Evolutionary conservation across 2,329 filamentous ascomycete genomes (phyloP).

Genomic region (Byssochlamys sp.): DNA sequence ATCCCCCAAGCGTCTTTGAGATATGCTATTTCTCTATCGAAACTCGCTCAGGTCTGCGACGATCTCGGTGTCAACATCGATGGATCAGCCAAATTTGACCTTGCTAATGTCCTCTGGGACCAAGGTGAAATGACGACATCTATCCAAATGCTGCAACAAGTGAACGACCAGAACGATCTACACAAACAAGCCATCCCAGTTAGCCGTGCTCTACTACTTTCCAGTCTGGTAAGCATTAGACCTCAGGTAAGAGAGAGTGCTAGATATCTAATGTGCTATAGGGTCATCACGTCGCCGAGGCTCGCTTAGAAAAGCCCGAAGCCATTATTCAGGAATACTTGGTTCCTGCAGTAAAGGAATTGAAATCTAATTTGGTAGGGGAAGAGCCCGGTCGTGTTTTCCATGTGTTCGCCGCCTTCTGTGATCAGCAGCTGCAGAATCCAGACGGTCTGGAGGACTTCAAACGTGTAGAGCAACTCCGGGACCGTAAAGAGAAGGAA

Average conservation of each 20-base stretch:
- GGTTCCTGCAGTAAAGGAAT: conserved; percentile 69
- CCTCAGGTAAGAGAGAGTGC: conserved; percentile 8
- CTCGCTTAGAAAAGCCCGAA: conserved; percentile 81
- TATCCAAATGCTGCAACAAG: conserved; percentile 73
- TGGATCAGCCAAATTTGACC: conserved; percentile 67
- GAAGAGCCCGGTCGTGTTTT: conserved; percentile 77
- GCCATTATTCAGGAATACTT: conserved; percentile 81
- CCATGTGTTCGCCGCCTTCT: conserved; percentile 90
- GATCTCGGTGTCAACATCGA: conserved; percentile 66
- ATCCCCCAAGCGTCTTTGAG: conserved; percentile 79
- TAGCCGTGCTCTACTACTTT: conserved; percentile 68
- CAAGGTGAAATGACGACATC: conserved; percentile 82
- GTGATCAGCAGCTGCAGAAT: conserved; percentile 85
- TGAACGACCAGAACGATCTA: conserved; percentile 54
- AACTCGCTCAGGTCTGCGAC: conserved; percentile 61
- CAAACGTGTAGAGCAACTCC: conserved; percentile 66
- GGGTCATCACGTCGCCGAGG: conserved; percentile 81
- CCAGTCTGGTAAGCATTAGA: conserved; percentile 54
- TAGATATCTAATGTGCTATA: conserved; percentile 16
- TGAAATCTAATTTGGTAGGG: conserved; percentile 59
- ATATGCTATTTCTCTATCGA: conserved; percentile 70
- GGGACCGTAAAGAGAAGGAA: conserved; percentile 71
- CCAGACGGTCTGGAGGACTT: conserved; percentile 77
- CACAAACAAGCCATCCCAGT: conserved; percentile 62
- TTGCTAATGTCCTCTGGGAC: conserved; percentile 85